phyloP scores from a whole-genome alignment of 1,139 yeast species.

The Suhomyces kunorum region DNA sequence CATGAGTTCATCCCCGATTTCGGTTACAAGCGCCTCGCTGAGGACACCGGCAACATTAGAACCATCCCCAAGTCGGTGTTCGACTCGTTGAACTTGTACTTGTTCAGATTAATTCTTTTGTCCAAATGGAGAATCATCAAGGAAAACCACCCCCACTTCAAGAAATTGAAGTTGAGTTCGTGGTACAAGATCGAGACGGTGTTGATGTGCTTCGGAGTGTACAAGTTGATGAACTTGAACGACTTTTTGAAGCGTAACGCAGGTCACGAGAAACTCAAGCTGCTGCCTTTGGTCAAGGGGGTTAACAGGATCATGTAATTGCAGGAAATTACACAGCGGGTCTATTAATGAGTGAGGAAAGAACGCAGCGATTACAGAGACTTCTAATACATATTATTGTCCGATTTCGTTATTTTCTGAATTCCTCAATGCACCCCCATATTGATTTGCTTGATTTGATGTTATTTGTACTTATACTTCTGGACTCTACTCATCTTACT shows the following conservation, averaged over 20 bases:
- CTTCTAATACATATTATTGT: no score
- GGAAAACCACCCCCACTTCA: conserved; percentile 41
- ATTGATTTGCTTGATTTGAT: no score
- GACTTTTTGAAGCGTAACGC: conserved; percentile 29
- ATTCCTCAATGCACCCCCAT: no score
- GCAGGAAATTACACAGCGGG: no score
- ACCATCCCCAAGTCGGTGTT: conserved; percentile 30
- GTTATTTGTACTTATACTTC: no score
- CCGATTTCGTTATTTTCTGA: no score
- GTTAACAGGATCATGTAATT: conserved; percentile 15
- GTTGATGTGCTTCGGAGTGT: conserved; percentile 42
- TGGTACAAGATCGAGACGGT: conserved; percentile 42
- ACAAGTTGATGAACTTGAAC: conserved; percentile 41
- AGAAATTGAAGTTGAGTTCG: conserved; percentile 23
- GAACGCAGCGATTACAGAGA: background rate
- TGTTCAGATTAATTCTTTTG: conserved; percentile 37
- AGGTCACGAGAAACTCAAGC: conserved; percentile 3
- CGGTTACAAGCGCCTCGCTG: conserved; percentile 19
- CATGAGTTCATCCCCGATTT: conserved; percentile 29
- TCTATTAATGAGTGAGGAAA: no score
- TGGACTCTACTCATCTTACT: no score
- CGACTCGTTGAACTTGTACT: conserved; percentile 35
- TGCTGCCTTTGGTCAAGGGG: conserved; percentile 15
- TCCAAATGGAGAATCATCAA: conserved; percentile 48
- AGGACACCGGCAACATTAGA: conserved; percentile 22